Evolutionary conservation across 2,329 filamentous ascomycete genomes (phyloP).

Genomic region (Pseudogymnoascus sp.): DNA sequence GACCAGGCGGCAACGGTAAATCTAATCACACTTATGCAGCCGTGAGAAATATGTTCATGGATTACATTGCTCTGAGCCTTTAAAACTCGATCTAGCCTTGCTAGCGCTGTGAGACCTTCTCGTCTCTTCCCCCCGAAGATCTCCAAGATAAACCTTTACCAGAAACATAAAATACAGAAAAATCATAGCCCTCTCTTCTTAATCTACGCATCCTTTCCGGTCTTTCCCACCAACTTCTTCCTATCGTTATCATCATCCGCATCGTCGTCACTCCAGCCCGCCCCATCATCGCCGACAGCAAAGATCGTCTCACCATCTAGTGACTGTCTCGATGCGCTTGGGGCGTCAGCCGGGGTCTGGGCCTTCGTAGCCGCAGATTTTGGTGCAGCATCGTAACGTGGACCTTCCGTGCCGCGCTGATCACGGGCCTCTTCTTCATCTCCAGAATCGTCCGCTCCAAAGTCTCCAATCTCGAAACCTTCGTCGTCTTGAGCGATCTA

Average conservation of each 20-base stretch:
- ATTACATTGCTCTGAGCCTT: constrained; percentile 6
- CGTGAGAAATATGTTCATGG: not conserved
- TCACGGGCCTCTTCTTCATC: constrained; percentile 54
- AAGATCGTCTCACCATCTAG: constrained; percentile 93
- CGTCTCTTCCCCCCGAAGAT: not conserved
- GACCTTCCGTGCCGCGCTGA: constrained; percentile 26
- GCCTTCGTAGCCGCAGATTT: constrained; percentile 19
- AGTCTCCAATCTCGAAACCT: constrained; percentile 91
- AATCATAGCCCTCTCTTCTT: constrained; percentile 10
- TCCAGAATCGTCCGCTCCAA: constrained; percentile 60
- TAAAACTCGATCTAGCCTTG: not conserved
- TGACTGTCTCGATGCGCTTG: constrained; percentile 41
- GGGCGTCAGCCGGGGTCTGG: constrained; percentile 21
- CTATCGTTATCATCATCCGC: constrained; percentile 48
- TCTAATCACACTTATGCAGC: not conserved
- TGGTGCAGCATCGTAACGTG: constrained; percentile 25
- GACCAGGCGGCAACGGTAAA: not conserved
- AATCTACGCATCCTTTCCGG: constrained; percentile 3
- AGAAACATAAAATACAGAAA: constrained; percentile 8
- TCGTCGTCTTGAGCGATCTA: constrained; percentile 94
- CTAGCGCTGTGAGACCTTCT: not conserved
- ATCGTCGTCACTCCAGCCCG: constrained; percentile 73
- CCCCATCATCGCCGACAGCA: constrained; percentile 72
- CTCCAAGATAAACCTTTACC: not conserved
- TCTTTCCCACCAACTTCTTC: constrained; percentile 41